Conservation (phyloP, 805 yeast species). For the Gaillardinia entomophila region DNA sequence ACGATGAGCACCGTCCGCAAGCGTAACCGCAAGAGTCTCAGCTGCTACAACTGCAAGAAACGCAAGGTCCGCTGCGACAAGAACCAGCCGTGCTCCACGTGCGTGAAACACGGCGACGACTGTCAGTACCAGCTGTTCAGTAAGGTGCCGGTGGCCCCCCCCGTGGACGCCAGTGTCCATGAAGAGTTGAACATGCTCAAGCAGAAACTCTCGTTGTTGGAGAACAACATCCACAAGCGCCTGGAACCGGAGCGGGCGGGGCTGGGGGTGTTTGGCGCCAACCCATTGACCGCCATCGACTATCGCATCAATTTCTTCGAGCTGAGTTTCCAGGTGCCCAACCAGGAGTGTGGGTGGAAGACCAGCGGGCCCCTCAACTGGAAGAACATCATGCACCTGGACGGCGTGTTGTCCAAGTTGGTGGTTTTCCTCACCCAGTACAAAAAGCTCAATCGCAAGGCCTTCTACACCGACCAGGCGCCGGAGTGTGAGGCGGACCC, state of each 20-base stretch:
- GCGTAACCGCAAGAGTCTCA: background rate
- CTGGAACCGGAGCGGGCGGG: background rate
- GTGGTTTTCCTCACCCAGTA: slow-evolving; percentile 10
- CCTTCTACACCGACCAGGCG: background rate
- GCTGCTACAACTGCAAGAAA: slow-evolving; percentile 15
- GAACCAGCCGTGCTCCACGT: slow-evolving; percentile 8
- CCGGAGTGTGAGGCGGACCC: too few relatives aligned
- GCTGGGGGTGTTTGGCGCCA: slow-evolving; percentile 4
- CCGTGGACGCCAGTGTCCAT: slow-evolving; percentile 4
- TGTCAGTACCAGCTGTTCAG: background rate
- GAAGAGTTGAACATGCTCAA: slow-evolving; percentile 14
- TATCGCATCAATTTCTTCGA: slow-evolving; percentile 33
- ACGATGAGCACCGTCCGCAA: background rate
- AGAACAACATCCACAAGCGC: slow-evolving; percentile 10
- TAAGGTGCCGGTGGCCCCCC: slow-evolving; percentile 1
- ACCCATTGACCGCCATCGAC: slow-evolving; percentile 11
- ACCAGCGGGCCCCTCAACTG: slow-evolving; percentile 10
- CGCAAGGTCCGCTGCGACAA: slow-evolving; percentile 14
- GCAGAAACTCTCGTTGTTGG: slow-evolving; percentile 12
- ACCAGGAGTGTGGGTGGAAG: background rate
- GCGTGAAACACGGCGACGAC: slow-evolving; percentile 6
- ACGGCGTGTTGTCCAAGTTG: slow-evolving; percentile 10
- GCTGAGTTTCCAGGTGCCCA: slow-evolving; percentile 15
- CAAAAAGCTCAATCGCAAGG: slow-evolving; percentile 1
- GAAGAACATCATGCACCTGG: slow-evolving; percentile 10